Evolutionary conservation across 345 rosid species (phyloP).

Genomic region (Gossypium rotundifolium): DNA sequence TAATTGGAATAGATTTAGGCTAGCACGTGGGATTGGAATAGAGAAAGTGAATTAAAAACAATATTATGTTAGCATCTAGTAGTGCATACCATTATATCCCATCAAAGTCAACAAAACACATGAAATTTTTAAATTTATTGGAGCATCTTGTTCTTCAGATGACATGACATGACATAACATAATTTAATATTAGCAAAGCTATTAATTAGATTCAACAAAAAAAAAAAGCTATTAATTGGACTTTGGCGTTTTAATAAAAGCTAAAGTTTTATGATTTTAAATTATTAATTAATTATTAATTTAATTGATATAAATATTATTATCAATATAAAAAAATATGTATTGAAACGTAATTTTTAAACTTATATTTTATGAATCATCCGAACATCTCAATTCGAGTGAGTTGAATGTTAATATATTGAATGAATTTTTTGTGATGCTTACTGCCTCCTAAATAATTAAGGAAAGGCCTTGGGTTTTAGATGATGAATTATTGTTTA

Average conservation of each 20-base stretch:
- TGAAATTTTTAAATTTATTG: not conserved
- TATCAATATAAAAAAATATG: rapidly evolving
- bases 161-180: not conserved
- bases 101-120: not conserved
- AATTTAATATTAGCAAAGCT: not conserved
- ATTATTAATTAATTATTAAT: rapidly evolving
- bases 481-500: no score
- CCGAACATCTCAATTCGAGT: no score
- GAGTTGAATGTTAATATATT: no score
- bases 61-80: not conserved
- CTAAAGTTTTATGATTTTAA: no score
- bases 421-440: no score
- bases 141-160: not conserved
- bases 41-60: not conserved
- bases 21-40: not conserved
- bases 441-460: no score
- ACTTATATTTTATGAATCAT: not conserved
- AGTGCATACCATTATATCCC: not conserved
- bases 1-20: not conserved
- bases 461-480: no score
- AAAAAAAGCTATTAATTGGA: not conserved
- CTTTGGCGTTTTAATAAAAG: not conserved
- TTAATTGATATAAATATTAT: no score
- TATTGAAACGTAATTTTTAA: not conserved
- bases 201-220: not conserved